phyloP scores from a whole-genome alignment of 768 basidiomycete species.

The Gymnopilus junonius region DNA sequence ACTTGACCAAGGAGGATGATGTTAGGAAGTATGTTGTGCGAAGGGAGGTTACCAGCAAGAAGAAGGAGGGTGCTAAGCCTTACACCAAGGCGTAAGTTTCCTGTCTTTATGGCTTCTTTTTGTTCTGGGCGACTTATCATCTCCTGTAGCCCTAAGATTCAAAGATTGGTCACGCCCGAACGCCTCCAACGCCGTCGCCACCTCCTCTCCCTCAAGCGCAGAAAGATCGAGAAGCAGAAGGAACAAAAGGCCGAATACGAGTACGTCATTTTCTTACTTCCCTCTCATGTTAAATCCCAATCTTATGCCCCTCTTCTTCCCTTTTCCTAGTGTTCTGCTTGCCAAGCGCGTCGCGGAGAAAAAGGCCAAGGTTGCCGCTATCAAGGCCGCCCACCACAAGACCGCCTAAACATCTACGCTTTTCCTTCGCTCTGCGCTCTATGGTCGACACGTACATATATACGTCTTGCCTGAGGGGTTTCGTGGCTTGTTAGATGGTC shows the following conservation, averaged over 20 bases:
- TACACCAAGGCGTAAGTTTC: conserved; percentile 92
- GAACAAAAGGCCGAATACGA: conserved; percentile 96
- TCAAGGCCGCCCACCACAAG: conserved; percentile 78
- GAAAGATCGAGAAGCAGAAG: conserved; percentile 89
- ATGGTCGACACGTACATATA: not conserved
- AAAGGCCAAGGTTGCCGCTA: conserved; percentile 88
- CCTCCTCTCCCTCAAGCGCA: conserved; percentile 85
- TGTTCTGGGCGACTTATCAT: not conserved
- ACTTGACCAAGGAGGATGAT: conserved; percentile 96
- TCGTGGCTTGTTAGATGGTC: conserved; percentile 2
- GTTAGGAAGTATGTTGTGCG: conserved; percentile 97
- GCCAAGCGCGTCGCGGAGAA: conserved; percentile 92
- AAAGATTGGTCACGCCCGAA: conserved; percentile 92
- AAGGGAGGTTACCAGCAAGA: conserved; percentile 85
- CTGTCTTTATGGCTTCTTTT: not conserved
- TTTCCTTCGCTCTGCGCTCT: not conserved
- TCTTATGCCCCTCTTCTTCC: not conserved
- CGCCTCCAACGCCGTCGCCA: conserved; percentile 97
- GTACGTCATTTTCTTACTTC: conserved; percentile 42
- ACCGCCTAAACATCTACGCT: conserved; percentile 21
- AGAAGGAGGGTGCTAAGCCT: conserved; percentile 91
- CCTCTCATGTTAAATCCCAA: not conserved
- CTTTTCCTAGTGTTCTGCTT: conserved; percentile 57
- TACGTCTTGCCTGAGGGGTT: conserved; percentile 9
- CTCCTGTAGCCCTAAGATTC: conserved; percentile 85